Percentiles rank a stretch among this genome's conserved stretches.
phyloP scores from a whole-genome alignment of 352 stramenopile genomes.

The Pythium phragmitis region DNA sequence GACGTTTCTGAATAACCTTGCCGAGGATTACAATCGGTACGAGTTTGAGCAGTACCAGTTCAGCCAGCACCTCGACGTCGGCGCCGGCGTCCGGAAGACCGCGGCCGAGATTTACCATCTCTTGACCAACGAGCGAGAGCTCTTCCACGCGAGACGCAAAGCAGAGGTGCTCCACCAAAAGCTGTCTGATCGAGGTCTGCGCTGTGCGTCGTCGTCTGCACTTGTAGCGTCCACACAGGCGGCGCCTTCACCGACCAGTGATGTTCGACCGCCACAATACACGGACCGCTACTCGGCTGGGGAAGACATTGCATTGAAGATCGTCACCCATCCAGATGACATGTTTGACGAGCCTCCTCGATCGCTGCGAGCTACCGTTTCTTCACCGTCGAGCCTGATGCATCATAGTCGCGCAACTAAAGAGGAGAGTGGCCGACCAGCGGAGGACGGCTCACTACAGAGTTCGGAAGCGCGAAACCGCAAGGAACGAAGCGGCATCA shows the following conservation, averaged over 20 bases:
- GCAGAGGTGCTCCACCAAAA: conserved; percentile 58
- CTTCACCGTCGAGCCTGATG: background rate
- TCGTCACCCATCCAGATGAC: conserved; percentile 45
- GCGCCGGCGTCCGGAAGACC: conserved; percentile 61
- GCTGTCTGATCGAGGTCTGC: conserved; percentile 48
- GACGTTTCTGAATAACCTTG: conserved; percentile 48
- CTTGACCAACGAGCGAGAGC: conserved; percentile 46
- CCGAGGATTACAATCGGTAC: conserved; percentile 64
- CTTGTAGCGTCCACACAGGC: conserved; percentile 4
- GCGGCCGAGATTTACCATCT: conserved; percentile 50
- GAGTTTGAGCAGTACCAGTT: conserved; percentile 78
- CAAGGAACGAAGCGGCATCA: background rate
- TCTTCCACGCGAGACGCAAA: conserved; percentile 44
- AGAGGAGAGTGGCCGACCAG: background rate
- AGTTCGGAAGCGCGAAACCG: background rate
- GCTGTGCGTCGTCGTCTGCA: conserved; percentile 27
- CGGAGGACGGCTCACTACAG: background rate
- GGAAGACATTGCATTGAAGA: conserved; percentile 43
- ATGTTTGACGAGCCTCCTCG: conserved; percentile 21
- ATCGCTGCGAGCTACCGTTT: background rate
- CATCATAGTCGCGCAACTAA: background rate
- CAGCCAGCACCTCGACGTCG: conserved; percentile 67
- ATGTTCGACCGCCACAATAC: conserved; percentile 31
- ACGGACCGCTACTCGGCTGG: conserved; percentile 28
- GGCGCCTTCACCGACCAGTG: background rate